Percentiles rank a stretch among this genome's conserved stretches.
Evolutionary conservation across 164 flowering plant species (phyloP).

Genomic region (Dillenia turbinata): DNA sequence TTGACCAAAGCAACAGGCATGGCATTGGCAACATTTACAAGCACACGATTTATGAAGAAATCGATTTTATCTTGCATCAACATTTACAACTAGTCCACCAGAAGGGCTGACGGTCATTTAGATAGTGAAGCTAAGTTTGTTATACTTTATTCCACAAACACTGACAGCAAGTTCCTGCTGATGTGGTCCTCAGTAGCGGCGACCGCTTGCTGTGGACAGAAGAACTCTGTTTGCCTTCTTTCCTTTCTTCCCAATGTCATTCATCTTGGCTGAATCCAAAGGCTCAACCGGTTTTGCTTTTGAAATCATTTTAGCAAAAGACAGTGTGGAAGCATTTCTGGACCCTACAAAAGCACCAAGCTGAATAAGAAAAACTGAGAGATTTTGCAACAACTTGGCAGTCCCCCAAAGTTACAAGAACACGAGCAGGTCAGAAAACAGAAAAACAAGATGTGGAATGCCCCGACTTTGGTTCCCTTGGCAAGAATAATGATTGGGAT

Average conservation of each 20-base stretch:
- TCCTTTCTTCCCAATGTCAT: slow-evolving; percentile 69
- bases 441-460: no score
- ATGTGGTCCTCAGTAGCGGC: slow-evolving; percentile 55
- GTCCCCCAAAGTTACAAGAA: background rate
- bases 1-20: no score
- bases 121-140: no score
- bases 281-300: slow-evolving; percentile 37
- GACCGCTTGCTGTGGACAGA: slow-evolving; percentile 81
- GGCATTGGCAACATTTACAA: no score
- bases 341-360: slow-evolving; percentile 33
- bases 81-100: no score
- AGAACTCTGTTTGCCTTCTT: slow-evolving; percentile 75
- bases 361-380: background rate
- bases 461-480: background rate
- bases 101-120: no score
- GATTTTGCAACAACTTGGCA: no score
- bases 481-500: background rate
- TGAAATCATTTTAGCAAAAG: slow-evolving; percentile 76
- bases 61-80: no score
- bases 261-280: slow-evolving; percentile 28
- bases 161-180: no score
- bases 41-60: no score
- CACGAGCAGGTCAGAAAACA: background rate
- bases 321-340: slow-evolving; percentile 28
- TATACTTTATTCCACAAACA: no score